These are phyloP conservation scores for Rubia balearica DNA, from an alignment of 305 asterid species.

Conservation along the genomic window DNA sequence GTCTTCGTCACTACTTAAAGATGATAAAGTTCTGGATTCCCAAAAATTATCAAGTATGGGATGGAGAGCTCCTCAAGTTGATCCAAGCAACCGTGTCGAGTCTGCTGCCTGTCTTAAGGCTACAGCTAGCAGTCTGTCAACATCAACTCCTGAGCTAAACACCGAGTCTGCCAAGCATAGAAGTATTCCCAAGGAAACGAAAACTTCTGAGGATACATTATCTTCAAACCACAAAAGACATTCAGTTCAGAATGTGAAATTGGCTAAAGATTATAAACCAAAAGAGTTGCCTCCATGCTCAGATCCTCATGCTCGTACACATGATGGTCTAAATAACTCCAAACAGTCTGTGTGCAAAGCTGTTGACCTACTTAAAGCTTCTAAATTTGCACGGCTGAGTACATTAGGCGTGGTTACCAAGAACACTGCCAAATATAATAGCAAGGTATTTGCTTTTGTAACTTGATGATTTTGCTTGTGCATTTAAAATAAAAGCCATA, in stretches of 20 bases:
- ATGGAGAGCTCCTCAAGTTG: constrained; percentile 22
- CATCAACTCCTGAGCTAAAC: constrained; percentile 23
- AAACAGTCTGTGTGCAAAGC: constrained; percentile 35
- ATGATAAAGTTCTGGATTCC: constrained; percentile 22
- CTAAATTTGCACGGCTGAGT: constrained; percentile 29
- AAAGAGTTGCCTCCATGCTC: constrained; percentile 27
- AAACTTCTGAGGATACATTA: constrained; percentile 29
- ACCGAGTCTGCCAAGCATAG: constrained; percentile 21
- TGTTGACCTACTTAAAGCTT: constrained; percentile 40
- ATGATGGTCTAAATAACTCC: constrained; percentile 27
- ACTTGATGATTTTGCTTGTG: constrained; percentile 18
- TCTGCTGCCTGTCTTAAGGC: constrained; percentile 16
- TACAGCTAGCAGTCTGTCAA: constrained; percentile 24
- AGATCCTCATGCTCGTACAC: constrained; percentile 21
- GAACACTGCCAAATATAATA: constrained; percentile 30
- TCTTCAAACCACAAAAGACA: constrained; percentile 29
- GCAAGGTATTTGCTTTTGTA: constrained; percentile 36
- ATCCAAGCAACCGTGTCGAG: constrained; percentile 19
- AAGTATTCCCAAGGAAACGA: constrained; percentile 24
- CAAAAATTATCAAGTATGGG: constrained; percentile 23
- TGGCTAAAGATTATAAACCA: constrained; percentile 26
- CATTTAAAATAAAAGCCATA: background rate
- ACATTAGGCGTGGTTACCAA: constrained; percentile 36
- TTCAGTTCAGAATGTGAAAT: constrained; percentile 25
- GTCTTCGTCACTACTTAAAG: constrained; percentile 23